phyloP scores from a whole-genome alignment of 73 alveolate genomes.

The Paramecium sonneborni region DNA sequence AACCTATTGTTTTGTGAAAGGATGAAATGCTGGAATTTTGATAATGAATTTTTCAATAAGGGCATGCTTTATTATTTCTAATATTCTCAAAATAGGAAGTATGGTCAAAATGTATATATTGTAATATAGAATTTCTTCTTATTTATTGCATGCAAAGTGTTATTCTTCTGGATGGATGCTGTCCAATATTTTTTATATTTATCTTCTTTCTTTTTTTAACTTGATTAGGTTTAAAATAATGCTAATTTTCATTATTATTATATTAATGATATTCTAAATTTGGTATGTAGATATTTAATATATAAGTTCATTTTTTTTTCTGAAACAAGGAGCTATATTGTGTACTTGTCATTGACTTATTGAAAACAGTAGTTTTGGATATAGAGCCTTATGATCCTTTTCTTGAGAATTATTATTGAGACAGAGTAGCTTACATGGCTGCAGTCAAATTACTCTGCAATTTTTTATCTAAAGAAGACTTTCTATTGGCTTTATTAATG shows the following conservation, averaged over 20 bases:
- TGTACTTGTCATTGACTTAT: not conserved
- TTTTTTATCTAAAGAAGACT: slow-evolving; percentile 21
- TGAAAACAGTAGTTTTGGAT: not conserved
- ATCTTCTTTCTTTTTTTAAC: not conserved
- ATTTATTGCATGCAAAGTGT: not conserved
- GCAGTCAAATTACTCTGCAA: not conserved
- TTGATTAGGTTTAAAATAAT: not conserved
- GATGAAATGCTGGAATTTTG: not conserved
- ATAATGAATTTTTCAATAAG: not conserved
- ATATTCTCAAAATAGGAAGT: not conserved
- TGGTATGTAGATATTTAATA: not conserved
- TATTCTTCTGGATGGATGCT: not conserved
- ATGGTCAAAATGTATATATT: not conserved
- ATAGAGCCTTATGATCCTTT: not conserved
- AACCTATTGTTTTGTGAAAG: not conserved
- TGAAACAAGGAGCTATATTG: not conserved
- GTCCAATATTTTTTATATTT: not conserved
- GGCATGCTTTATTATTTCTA: not conserved
- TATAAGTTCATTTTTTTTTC: not conserved
- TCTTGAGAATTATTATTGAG: not conserved
- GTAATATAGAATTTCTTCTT: not conserved
- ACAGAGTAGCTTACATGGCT: not conserved
- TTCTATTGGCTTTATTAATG: not conserved
- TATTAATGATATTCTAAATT: not conserved
- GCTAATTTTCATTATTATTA: not conserved